Percentiles rank a stretch among this genome's conserved stretches.
Evolutionary conservation across 2,329 filamentous ascomycete genomes (phyloP).

Genomic region (Sporothrix euskadiensis): DNA sequence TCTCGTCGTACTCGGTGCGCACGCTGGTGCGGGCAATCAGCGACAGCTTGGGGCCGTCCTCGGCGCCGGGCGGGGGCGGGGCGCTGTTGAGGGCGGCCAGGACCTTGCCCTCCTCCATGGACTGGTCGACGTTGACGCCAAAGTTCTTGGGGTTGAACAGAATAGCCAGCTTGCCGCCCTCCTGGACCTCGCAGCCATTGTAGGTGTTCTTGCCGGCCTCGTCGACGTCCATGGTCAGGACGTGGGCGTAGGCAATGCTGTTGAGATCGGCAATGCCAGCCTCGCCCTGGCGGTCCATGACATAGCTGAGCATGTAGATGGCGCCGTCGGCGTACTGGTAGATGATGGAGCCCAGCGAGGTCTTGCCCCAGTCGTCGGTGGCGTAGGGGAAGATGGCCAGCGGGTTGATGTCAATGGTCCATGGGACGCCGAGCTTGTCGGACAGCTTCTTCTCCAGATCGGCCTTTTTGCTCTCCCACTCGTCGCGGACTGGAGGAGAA

Average conservation of each 20-base stretch:
- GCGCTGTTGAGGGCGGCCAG: slow-evolving; percentile 50
- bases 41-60: slow-evolving; percentile 38
- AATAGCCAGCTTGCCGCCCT: slow-evolving; percentile 50
- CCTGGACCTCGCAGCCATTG: slow-evolving; percentile 44
- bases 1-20: slow-evolving; percentile 46
- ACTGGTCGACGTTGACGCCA: slow-evolving; percentile 49
- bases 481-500: slow-evolving; percentile 51
- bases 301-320: slow-evolving; percentile 25
- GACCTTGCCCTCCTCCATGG: slow-evolving; percentile 43
- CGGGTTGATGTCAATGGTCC: slow-evolving; percentile 53
- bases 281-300: slow-evolving; percentile 34
- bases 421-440: slow-evolving; percentile 45
- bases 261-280: slow-evolving; percentile 48
- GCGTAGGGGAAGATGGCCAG: slow-evolving; percentile 50
- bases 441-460: slow-evolving; percentile 34
- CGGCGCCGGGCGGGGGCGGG: slow-evolving; percentile 36
- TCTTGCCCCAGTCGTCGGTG: slow-evolving; percentile 45
- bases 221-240: slow-evolving; percentile 51
- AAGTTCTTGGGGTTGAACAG: slow-evolving; percentile 48
- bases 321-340: slow-evolving; percentile 40
- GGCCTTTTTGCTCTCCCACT: slow-evolving; percentile 51
- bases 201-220: slow-evolving; percentile 44
- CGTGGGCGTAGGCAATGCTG: slow-evolving; percentile 46
- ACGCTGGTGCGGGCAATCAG: slow-evolving; percentile 49
- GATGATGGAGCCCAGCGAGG: slow-evolving; percentile 49